Conservation (phyloP, 306 rosid genomes). For the Ormosia emarginata region DNA sequence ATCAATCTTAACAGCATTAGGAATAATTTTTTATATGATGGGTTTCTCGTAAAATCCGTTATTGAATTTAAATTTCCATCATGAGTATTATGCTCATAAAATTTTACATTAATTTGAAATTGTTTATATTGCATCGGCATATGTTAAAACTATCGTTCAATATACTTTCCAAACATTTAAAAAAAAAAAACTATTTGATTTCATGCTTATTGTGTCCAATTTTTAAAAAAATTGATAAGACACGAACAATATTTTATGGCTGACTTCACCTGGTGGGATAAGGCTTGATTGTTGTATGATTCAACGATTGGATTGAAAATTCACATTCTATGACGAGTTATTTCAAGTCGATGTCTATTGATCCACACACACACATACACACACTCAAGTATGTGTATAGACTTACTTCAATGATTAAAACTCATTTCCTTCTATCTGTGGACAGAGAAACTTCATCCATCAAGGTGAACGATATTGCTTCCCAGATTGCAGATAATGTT, state of each 20-base stretch:
- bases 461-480: slow-evolving; percentile 89
- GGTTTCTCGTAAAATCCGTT: not conserved
- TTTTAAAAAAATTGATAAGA: not conserved
- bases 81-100: not conserved
- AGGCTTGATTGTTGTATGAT: not conserved
- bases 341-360: not conserved
- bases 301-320: not conserved
- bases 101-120: not conserved
- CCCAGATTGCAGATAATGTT: slow-evolving; percentile 83
- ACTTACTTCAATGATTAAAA: slow-evolving; percentile 15
- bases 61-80: slow-evolving; percentile 1
- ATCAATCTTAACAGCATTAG: not conserved
- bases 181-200: not conserved
- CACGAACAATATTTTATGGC: not conserved
- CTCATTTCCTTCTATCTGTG: slow-evolving; percentile 32
- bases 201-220: not conserved
- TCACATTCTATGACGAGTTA: not conserved
- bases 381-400: not conserved
- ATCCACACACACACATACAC: not conserved
- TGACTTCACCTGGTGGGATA: not conserved
- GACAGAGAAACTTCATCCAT: slow-evolving; percentile 92
- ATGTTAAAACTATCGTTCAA: not conserved
- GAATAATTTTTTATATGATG: not conserved
- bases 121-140: not conserved
- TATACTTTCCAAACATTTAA: not conserved